Evolutionary conservation across 495 filamentous ascomycete species (phyloP).

Genomic region (Aspergillus ostianus): DNA sequence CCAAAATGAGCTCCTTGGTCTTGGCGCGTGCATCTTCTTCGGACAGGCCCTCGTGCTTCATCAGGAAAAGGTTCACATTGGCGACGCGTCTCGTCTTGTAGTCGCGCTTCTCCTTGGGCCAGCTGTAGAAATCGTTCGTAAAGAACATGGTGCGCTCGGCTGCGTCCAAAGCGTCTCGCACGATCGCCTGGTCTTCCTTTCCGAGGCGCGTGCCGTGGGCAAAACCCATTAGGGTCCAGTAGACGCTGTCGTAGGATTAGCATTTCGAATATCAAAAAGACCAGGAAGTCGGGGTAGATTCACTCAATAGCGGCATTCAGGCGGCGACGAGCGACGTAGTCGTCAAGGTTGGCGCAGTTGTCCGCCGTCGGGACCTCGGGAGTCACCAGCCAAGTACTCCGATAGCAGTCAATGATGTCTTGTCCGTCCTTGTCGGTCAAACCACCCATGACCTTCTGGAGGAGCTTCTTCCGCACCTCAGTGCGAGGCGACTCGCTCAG

Average conservation of each 20-base stretch:
- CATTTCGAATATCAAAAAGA: background rate
- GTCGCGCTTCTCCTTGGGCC: conserved; percentile 13
- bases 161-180: conserved; percentile 11
- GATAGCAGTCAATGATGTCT: conserved; percentile 18
- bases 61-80: conserved; percentile 16
- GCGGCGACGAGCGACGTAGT: conserved; percentile 12
- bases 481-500: conserved; percentile 10
- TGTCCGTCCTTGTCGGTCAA: conserved; percentile 16
- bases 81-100: conserved; percentile 11
- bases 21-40: conserved; percentile 12
- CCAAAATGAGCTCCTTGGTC: conserved; percentile 14
- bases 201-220: conserved; percentile 13
- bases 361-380: conserved; percentile 12
- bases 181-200: conserved; percentile 17
- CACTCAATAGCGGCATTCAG: conserved; percentile 16
- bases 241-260: conserved; percentile 5
- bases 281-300: background rate
- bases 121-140: conserved; percentile 21
- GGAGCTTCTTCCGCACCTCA: conserved; percentile 11
- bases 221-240: conserved; percentile 17
- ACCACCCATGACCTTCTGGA: conserved; percentile 14
- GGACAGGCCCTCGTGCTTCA: conserved; percentile 16
- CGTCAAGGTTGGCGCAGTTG: conserved; percentile 16
- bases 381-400: conserved; percentile 16
- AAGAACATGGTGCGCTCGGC: conserved; percentile 20